phyloP scores from a whole-genome alignment of 1,284 basidiomycete genomes.

The Tilletia indica region DNA sequence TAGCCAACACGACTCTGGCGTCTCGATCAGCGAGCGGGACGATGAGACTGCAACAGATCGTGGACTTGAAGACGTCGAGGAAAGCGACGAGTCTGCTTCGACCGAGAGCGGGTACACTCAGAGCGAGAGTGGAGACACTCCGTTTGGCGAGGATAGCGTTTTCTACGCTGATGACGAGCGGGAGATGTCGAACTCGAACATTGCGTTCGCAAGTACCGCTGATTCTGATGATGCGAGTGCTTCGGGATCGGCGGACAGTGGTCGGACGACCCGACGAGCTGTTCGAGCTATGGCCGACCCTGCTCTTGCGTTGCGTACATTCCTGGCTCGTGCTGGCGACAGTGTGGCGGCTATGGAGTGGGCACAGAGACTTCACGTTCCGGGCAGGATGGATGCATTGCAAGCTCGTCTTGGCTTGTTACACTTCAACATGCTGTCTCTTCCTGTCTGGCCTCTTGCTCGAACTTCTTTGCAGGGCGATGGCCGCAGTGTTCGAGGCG shows the following conservation, averaged over 20 bases:
- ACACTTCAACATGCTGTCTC: constrained; percentile 9
- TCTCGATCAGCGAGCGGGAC: constrained; percentile 33
- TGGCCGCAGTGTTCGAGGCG: background rate
- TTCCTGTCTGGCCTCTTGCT: background rate
- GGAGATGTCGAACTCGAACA: constrained; percentile 4
- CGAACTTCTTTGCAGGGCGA: background rate
- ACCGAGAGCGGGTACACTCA: constrained; percentile 20
- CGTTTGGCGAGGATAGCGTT: constrained; percentile 41
- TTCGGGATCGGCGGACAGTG: constrained; percentile 5
- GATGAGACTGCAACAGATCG: constrained; percentile 22
- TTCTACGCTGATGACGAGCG: constrained; percentile 28
- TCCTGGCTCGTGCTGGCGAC: constrained; percentile 5
- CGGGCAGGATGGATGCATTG: constrained; percentile 9
- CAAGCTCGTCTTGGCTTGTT: constrained; percentile 11
- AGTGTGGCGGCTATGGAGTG: constrained; percentile 17
- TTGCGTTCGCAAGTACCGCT: background rate
- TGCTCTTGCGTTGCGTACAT: background rate
- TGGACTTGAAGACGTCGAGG: constrained; percentile 47
- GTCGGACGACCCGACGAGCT: background rate
- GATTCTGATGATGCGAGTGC: constrained; percentile 11
- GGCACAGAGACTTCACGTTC: constrained; percentile 10
- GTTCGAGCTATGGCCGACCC: background rate
- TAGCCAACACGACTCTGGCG: constrained; percentile 29
- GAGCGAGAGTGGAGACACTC: background rate
- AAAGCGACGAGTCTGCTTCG: constrained; percentile 43